Conservation (phyloP, 108 stramenopile genomes). For the Nitzschia sp. region DNA sequence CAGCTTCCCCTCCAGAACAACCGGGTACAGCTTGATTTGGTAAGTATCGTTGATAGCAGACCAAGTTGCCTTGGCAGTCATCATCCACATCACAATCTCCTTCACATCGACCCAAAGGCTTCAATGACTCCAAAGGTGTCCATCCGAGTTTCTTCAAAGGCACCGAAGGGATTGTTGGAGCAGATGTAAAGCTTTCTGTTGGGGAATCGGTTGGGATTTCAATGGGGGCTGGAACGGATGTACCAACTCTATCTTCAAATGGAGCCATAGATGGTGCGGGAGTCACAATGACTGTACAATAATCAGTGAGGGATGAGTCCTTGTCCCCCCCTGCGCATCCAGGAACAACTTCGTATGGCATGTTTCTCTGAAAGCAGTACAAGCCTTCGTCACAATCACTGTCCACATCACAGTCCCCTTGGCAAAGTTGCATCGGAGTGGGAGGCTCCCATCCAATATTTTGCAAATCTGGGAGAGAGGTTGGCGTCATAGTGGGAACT, state of each 20-base stretch:
- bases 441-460: conserved; percentile 40
- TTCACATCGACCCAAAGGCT: conserved; percentile 40
- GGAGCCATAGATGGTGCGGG: conserved; percentile 6
- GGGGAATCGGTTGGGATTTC: background rate
- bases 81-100: conserved; percentile 58
- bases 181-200: background rate
- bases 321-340: conserved; percentile 40
- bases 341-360: conserved; percentile 28
- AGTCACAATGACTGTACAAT: conserved; percentile 19
- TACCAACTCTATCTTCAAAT: background rate
- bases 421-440: conserved; percentile 25
- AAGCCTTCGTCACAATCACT: conserved; percentile 37
- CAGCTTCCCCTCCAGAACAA: conserved; percentile 39
- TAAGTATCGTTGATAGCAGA: conserved; percentile 38
- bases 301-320: conserved; percentile 31
- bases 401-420: conserved; percentile 51
- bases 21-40: conserved; percentile 40
- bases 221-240: conserved; percentile 5
- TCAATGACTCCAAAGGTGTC: conserved; percentile 1
- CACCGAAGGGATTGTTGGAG: background rate
- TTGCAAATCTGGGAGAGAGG: background rate
- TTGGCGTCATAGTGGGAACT: conserved; percentile 21
- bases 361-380: conserved; percentile 39
- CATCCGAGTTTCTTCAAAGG: conserved; percentile 3
- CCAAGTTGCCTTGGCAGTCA: conserved; percentile 39